phyloP scores from a whole-genome alignment of 768 basidiomycete species.

The Kwoniella dejecticola region DNA sequence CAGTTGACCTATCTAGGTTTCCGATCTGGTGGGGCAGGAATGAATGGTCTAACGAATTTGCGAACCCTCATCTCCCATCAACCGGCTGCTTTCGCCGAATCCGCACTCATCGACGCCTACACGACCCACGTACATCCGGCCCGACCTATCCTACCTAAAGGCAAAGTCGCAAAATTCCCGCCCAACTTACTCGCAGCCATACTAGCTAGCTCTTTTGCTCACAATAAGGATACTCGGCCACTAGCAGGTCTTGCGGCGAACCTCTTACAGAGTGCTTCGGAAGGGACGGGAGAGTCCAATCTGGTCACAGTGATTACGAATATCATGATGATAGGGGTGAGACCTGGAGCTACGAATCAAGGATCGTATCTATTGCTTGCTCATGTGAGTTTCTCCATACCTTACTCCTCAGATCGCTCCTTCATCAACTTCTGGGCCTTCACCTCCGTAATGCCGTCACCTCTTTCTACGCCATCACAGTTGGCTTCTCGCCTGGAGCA shows the following conservation, averaged over 20 bases:
- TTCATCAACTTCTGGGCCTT: not conserved
- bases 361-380: slow-evolving; percentile 22
- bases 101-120: slow-evolving; percentile 13
- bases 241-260: slow-evolving; percentile 17
- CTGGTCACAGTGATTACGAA: slow-evolving; percentile 21
- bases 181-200: slow-evolving; percentile 26
- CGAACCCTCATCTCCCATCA: slow-evolving; percentile 27
- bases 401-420: not conserved
- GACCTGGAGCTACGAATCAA: slow-evolving; percentile 14
- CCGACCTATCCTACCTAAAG: slow-evolving; percentile 26
- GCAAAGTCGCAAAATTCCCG: slow-evolving; percentile 6
- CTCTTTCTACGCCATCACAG: not conserved
- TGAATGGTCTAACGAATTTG: slow-evolving; percentile 12
- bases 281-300: slow-evolving; percentile 14
- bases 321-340: slow-evolving; percentile 22
- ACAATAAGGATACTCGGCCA: slow-evolving; percentile 21
- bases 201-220: slow-evolving; percentile 18
- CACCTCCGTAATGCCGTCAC: not conserved
- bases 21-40: slow-evolving; percentile 10
- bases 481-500: too few species aligned
- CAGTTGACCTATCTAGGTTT: slow-evolving; percentile 4
- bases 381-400: slow-evolving; percentile 16
- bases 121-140: slow-evolving; percentile 28
- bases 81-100: slow-evolving; percentile 19
- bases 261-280: slow-evolving; percentile 3